A percentile compares a stretch with the other conserved stretches of the same genome.
phyloP scores from a whole-genome alignment of 495 filamentous ascomycete species.

The Podospora comata region DNA sequence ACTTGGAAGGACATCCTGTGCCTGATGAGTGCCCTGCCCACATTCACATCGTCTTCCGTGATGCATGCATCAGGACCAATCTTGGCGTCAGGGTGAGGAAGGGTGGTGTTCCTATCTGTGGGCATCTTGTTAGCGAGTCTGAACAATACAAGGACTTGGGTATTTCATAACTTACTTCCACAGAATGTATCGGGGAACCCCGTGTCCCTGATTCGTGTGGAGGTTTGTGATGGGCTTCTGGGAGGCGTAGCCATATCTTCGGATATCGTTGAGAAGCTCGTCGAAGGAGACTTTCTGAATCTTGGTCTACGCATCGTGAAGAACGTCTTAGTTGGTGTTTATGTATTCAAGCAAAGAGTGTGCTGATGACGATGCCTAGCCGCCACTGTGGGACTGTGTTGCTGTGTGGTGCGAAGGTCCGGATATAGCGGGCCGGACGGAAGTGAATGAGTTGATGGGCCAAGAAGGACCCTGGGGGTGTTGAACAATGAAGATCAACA shows the following conservation, averaged over 20 bases:
- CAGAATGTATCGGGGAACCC: conserved; percentile 38
- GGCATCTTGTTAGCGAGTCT: neutral
- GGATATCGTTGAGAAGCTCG: conserved; percentile 18
- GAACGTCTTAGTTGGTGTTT: conserved; percentile 13
- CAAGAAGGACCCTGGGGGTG: neutral
- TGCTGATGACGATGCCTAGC: conserved; percentile 1
- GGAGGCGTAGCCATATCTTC: conserved; percentile 25
- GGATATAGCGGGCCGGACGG: conserved; percentile 5
- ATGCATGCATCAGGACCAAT: conserved; percentile 34
- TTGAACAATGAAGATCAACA: conserved; percentile 9
- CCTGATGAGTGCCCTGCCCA: conserved; percentile 23
- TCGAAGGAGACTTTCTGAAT: conserved; percentile 19
- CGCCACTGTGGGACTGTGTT: conserved; percentile 12
- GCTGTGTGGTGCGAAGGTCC: neutral
- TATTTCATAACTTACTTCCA: conserved; percentile 26
- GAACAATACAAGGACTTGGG: neutral
- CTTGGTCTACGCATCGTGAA: conserved; percentile 30
- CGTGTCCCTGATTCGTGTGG: conserved; percentile 29
- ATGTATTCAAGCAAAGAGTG: conserved; percentile 1
- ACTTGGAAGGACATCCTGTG: conserved; percentile 30
- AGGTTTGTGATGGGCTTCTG: conserved; percentile 22
- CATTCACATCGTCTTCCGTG: conserved; percentile 32
- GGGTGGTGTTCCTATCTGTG: conserved; percentile 34
- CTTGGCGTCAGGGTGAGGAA: conserved; percentile 39
- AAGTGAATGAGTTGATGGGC: neutral